Evolutionary conservation across 2,329 filamentous ascomycete genomes (phyloP).

Genomic region (Scopulariopsis brevicaulis): DNA sequence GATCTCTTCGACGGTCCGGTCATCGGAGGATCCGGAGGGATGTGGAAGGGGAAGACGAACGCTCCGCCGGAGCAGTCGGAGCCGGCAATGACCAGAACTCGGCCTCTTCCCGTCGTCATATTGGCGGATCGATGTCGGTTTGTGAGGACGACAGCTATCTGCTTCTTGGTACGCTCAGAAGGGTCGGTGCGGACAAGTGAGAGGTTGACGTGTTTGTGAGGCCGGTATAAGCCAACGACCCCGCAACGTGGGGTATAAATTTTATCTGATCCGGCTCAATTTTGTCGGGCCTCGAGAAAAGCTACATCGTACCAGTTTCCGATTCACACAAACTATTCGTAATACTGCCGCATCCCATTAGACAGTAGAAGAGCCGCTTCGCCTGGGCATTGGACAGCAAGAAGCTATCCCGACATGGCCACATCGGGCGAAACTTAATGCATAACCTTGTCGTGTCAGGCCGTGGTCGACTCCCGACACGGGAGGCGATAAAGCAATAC

Average conservation of each 20-base stretch:
- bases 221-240: neutral
- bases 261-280: neutral
- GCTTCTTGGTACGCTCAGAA: neutral
- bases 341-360: neutral
- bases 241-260: neutral
- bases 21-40: neutral
- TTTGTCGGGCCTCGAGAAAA: neutral
- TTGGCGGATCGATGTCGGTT: neutral
- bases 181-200: neutral
- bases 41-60: slow-evolving; percentile 25
- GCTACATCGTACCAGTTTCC: neutral
- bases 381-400: neutral
- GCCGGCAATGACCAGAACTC: slow-evolving; percentile 73
- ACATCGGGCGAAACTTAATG: too few relatives aligned
- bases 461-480: too few relatives aligned
- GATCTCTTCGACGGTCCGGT: neutral
- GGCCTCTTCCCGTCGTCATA: slow-evolving; percentile 12
- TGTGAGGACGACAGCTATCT: neutral
- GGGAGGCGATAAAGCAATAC: too few relatives aligned
- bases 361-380: neutral
- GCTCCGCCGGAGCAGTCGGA: slow-evolving; percentile 88
- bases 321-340: neutral
- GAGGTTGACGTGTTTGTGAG: neutral
- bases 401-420: neutral
- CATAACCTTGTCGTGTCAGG: too few relatives aligned